These are phyloP conservation scores for Alternaria arbusti DNA, from an alignment of 2,329 filamentous ascomycete species.

Conservation along the genomic window DNA sequence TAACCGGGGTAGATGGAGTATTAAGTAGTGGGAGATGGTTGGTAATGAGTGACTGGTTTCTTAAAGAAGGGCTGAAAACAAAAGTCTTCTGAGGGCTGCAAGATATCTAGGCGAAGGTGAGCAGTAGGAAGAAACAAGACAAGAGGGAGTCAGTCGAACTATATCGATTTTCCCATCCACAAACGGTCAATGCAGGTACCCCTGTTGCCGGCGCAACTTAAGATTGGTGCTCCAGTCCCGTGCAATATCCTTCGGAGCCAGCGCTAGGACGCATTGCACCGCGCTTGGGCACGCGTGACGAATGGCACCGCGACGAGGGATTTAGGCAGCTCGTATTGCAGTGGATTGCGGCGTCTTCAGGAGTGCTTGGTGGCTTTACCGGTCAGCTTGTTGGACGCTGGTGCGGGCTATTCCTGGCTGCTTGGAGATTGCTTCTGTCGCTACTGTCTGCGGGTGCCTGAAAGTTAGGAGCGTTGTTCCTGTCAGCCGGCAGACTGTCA, in stretches of 20 bases:
- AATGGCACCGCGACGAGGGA: slow-evolving; percentile 20
- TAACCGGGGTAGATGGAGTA: slow-evolving; percentile 27
- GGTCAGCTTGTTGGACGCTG: slow-evolving; percentile 9
- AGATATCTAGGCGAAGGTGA: slow-evolving; percentile 4
- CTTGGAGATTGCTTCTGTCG: slow-evolving; percentile 9
- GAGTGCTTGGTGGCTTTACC: slow-evolving; percentile 10
- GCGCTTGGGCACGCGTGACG: slow-evolving; percentile 1
- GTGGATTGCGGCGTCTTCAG: slow-evolving; percentile 15
- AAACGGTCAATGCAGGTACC: slow-evolving; percentile 7
- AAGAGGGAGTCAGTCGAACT: slow-evolving; percentile 19
- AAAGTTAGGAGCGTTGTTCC: slow-evolving; percentile 1
- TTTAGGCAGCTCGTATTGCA: slow-evolving; percentile 21
- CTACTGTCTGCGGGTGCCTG: slow-evolving; percentile 11
- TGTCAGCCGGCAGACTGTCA: neutral
- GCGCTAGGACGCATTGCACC: slow-evolving; percentile 5
- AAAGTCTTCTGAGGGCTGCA: slow-evolving; percentile 28
- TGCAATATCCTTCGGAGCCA: slow-evolving; percentile 3
- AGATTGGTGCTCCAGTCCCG: slow-evolving; percentile 18
- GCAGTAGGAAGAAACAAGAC: slow-evolving; percentile 15
- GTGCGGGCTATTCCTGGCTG: slow-evolving; percentile 19
- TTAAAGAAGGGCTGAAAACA: slow-evolving; percentile 39
- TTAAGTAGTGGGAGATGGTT: slow-evolving; percentile 21
- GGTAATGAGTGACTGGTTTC: slow-evolving; percentile 28
- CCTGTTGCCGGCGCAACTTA: slow-evolving; percentile 13
- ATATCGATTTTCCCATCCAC: slow-evolving; percentile 31